Conservation (phyloP, 1,284 basidiomycete genomes). For the Sporisorium scitamineum region DNA sequence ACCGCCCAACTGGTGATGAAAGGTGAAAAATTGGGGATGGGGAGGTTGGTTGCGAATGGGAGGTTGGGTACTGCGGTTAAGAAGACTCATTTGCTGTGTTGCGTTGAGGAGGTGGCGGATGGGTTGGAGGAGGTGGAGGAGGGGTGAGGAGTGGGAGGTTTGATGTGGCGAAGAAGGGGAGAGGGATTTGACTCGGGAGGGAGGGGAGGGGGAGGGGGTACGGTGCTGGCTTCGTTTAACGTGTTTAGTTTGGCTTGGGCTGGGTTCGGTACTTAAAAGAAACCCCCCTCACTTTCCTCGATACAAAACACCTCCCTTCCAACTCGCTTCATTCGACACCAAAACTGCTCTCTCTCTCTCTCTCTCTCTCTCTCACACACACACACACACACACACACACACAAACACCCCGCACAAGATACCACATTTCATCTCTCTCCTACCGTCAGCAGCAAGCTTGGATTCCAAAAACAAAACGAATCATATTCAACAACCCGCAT, state of each 20-base stretch:
- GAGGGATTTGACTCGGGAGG: slow-evolving; percentile 12
- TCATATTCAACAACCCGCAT: too few relatives aligned
- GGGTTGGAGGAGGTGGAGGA: background rate
- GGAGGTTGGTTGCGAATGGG: slow-evolving; percentile 88
- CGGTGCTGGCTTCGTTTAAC: slow-evolving; percentile 49
- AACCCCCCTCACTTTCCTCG: too few relatives aligned
- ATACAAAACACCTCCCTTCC: too few relatives aligned
- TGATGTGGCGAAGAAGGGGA: slow-evolving; percentile 6
- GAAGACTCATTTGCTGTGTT: slow-evolving; percentile 91
- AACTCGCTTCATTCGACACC: too few relatives aligned
- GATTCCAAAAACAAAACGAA: too few relatives aligned
- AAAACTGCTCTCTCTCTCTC: too few relatives aligned
- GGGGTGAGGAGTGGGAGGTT: slow-evolving; percentile 3
- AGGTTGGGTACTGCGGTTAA: slow-evolving; percentile 96
- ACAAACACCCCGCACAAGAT: background rate
- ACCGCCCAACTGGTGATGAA: slow-evolving; percentile 73
- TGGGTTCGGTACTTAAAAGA: slow-evolving; percentile 64
- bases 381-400: too few relatives aligned
- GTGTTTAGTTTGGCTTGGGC: slow-evolving; percentile 67
- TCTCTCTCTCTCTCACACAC: too few relatives aligned
- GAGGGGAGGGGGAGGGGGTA: slow-evolving; percentile 1
- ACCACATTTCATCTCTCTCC: too few relatives aligned
- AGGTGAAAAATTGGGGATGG: slow-evolving; percentile 3
- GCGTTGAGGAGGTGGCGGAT: slow-evolving; percentile 52
- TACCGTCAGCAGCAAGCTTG: too few relatives aligned